Conservation (phyloP, 2,329 filamentous ascomycete species). For the Mycogone perniciosa region DNA sequence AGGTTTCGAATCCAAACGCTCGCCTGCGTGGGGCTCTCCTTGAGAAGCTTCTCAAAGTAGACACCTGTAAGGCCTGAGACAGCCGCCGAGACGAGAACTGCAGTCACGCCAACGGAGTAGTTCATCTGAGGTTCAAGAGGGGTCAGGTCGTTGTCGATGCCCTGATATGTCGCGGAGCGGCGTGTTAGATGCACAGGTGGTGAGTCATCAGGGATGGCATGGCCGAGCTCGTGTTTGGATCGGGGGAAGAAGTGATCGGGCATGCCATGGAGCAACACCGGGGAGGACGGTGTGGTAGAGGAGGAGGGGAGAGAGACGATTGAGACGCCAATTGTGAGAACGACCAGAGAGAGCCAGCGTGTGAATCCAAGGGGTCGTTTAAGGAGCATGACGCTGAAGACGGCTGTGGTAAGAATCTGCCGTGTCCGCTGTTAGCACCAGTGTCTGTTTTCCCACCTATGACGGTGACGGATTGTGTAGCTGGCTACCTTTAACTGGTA, state of each 20-base stretch:
- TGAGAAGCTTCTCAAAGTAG: conserved; percentile 86
- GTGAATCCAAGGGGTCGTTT: conserved; percentile 61
- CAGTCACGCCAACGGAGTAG: conserved; percentile 68
- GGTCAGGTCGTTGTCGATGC: conserved; percentile 60
- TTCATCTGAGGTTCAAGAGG: conserved; percentile 57
- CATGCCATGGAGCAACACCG: conserved; percentile 57
- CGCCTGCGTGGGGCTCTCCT: conserved; percentile 67
- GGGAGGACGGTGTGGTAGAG: conserved; percentile 41
- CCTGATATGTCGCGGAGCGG: conserved; percentile 85
- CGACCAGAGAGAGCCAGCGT: conserved; percentile 73
- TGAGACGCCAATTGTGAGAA: conserved; percentile 75
- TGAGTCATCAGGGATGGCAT: conserved; percentile 30
- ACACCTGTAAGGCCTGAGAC: conserved; percentile 82
- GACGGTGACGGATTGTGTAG: background rate
- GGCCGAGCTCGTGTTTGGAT: conserved; percentile 69
- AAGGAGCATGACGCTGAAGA: conserved; percentile 78
- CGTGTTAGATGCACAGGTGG: conserved; percentile 33
- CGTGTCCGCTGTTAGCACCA: background rate
- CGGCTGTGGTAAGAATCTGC: conserved; percentile 75
- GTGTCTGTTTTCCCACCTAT: background rate
- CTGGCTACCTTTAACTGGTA: conserved; percentile 73
- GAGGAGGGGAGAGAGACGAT: conserved; percentile 74
- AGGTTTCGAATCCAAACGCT: conserved; percentile 94
- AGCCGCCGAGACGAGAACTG: conserved; percentile 70
- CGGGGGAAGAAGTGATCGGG: conserved; percentile 67